Percentiles rank a stretch among this genome's conserved stretches.
phyloP scores from a whole-genome alignment of 305 asterid genomes.

The Vinca major region DNA sequence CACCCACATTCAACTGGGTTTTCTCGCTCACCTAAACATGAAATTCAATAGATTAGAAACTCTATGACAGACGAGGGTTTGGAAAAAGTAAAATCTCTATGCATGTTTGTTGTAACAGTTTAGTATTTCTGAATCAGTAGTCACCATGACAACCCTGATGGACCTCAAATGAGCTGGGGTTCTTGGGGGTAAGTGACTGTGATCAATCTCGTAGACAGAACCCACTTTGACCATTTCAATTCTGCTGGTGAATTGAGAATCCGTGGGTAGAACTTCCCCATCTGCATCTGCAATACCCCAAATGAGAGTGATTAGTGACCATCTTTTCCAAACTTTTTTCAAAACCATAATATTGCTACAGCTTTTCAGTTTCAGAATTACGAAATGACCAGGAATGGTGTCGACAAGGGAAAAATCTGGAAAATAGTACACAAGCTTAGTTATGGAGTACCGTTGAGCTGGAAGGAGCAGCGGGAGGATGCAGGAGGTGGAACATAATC shows the following conservation, averaged over 20 bases:
- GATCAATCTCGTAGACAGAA: slow-evolving; percentile 66
- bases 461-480: slow-evolving; percentile 16
- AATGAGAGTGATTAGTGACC: slow-evolving; percentile 1
- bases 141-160: slow-evolving; percentile 71
- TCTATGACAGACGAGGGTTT: too few relatives aligned
- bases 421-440: background rate
- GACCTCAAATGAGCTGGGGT: slow-evolving; percentile 66
- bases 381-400: background rate
- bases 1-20: slow-evolving; percentile 45
- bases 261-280: background rate
- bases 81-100: background rate
- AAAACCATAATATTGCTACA: background rate
- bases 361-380: background rate
- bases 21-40: slow-evolving; percentile 59
- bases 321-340: background rate
- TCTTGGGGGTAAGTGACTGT: slow-evolving; percentile 46
- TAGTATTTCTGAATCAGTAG: slow-evolving; percentile 6
- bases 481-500: slow-evolving; percentile 11
- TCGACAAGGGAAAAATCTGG: background rate
- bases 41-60: background rate
- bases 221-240: slow-evolving; percentile 32
- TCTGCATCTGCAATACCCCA: slow-evolving; percentile 4
- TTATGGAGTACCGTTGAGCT: slow-evolving; percentile 16
- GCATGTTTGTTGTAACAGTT: background rate
- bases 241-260: slow-evolving; percentile 11